Conservation (phyloP, 2,329 filamentous ascomycete species). For the Calonectria hawksworthii region DNA sequence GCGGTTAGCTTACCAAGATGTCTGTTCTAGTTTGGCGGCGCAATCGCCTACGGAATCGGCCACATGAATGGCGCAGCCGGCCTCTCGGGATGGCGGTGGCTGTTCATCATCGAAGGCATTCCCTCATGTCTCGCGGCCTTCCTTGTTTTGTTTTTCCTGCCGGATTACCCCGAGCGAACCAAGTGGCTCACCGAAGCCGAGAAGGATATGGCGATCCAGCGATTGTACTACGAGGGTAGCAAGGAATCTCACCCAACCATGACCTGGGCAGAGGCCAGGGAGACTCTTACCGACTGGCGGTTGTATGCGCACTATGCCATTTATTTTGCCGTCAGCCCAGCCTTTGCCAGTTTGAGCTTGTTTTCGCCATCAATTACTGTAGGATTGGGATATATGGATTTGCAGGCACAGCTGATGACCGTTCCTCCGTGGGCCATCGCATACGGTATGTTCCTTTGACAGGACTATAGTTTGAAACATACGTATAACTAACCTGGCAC, state of each 20-base stretch:
- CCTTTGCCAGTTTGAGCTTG: constrained; percentile 72
- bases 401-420: constrained; percentile 75
- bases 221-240: constrained; percentile 62
- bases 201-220: constrained; percentile 64
- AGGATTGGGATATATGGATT: constrained; percentile 63
- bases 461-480: not conserved
- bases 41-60: constrained; percentile 80
- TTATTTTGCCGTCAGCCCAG: constrained; percentile 65
- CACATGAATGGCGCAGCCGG: constrained; percentile 76
- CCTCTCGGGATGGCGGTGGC: constrained; percentile 78
- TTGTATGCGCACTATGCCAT: constrained; percentile 77
- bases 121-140: constrained; percentile 75
- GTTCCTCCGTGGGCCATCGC: constrained; percentile 75
- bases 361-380: constrained; percentile 74
- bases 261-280: constrained; percentile 77
- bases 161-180: constrained; percentile 76
- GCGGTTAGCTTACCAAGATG: constrained; percentile 12
- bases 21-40: constrained; percentile 70
- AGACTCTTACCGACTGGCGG: constrained; percentile 75
- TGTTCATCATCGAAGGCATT: constrained; percentile 75
- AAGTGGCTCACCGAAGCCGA: constrained; percentile 73
- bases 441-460: constrained; percentile 57
- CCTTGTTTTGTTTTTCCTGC: constrained; percentile 75
- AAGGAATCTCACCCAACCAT: constrained; percentile 72
- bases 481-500: constrained; percentile 19